phyloP scores from a whole-genome alignment of 208 protist genomes.

The Vickermania spadyakhi region DNA sequence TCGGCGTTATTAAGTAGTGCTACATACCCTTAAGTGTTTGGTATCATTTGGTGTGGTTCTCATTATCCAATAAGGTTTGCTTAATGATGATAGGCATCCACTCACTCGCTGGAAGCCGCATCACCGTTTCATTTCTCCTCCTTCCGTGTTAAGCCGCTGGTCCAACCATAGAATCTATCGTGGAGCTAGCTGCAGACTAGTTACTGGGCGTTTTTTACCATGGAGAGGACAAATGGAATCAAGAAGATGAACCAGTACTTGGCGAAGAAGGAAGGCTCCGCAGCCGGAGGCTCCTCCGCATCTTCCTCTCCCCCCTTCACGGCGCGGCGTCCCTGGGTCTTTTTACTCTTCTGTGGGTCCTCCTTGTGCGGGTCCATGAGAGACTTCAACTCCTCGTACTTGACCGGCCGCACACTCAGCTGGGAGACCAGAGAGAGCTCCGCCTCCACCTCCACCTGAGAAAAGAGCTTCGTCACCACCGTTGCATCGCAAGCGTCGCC shows the following conservation, averaged over 20 bases:
- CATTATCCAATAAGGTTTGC: too few relatives aligned
- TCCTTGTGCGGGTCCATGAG: slow-evolving; percentile 13
- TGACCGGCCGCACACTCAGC: slow-evolving; percentile 21
- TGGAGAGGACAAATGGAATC: slow-evolving; percentile 43
- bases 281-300: slow-evolving; percentile 44
- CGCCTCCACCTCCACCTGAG: slow-evolving; percentile 40
- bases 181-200: not conserved
- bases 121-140: too few relatives aligned
- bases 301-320: slow-evolving; percentile 29
- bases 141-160: too few relatives aligned
- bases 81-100: too few relatives aligned
- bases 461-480: slow-evolving; percentile 75
- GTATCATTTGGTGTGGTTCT: too few relatives aligned
- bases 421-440: slow-evolving; percentile 34
- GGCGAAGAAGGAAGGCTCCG: slow-evolving; percentile 71
- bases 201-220: slow-evolving; percentile 34
- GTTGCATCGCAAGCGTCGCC: slow-evolving; percentile 78
- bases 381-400: slow-evolving; percentile 60
- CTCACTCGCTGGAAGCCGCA: too few relatives aligned
- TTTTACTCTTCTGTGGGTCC: slow-evolving; percentile 17
- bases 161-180: too few relatives aligned
- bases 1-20: too few relatives aligned
- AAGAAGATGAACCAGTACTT: slow-evolving; percentile 88
- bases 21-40: too few relatives aligned
- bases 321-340: slow-evolving; percentile 28